Base-by-base conservation (phyloP, 2,329 filamentous ascomycete species). In the Alternaria gansuensis region DNA sequence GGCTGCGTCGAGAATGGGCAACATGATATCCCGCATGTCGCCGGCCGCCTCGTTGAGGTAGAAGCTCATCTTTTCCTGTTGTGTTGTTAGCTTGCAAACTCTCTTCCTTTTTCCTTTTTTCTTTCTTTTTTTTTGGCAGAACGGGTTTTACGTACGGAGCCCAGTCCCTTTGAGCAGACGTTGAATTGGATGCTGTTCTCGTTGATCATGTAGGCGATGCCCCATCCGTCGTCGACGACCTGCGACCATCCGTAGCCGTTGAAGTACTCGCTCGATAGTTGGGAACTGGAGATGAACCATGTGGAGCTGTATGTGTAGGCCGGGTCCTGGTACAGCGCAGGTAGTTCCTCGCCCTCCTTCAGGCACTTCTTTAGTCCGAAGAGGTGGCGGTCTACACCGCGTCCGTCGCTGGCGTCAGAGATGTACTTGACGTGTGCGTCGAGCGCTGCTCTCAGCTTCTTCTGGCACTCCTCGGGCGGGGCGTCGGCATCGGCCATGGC, bases 181-280 rank as follows among this genome's bases (percentile, higher is more conserved):
- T 99, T 99, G 83, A 99, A 98, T 86, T 98, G 95, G 65, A 99
- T 85, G 79, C 92, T 96, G 80, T 97, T 96, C 84, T 98, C 94
- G 77, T 99, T 99, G 78, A 99, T 98, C 95, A 99, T 99, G 78
- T 99, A 99, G 37, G 95, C 95, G 75, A 99, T 96, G 40, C 95
- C 95, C 80, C 95, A 99, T 29, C 95, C 95, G 60, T 90, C 91
- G 74, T 98, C 93, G 54, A 98, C 90, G 51, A 99, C 95, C 82
- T 99, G 94, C 75, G 91, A 95, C 95, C 95, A 99, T 44, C 95
- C 95, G 79, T 99, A 99, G 24, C 96, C 95, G 77, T 99, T 99
- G 81, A 98, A 99, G 84, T 91, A 97, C 82, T 99, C 96, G 33
- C 90, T 93, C 80, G 90, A 95, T 77, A 99, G 82, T 82, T 99